Percentiles rank a stretch among this genome's conserved stretches.
These are phyloP conservation scores for Talaromyces wortmannii DNA, from an alignment of 495 filamentous ascomycete species.

Conservation along the genomic window DNA sequence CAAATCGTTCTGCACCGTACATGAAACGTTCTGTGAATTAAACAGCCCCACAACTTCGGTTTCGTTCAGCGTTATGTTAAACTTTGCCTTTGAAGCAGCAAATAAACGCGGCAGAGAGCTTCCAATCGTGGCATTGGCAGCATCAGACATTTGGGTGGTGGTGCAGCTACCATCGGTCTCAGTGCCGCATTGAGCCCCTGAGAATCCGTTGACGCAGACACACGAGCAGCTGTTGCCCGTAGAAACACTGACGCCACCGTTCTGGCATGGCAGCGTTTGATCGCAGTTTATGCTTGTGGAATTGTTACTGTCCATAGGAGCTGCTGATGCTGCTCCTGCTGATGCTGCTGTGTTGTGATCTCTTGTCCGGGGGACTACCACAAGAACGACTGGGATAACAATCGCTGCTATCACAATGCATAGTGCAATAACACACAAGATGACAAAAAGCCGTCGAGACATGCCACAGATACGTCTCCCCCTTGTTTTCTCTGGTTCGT, in stretches of 20 bases:
- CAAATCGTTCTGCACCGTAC: constrained; percentile 75
- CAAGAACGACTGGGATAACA: constrained; percentile 76
- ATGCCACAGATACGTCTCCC: constrained; percentile 68
- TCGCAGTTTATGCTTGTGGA: constrained; percentile 39
- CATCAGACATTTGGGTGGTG: constrained; percentile 48
- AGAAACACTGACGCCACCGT: constrained; percentile 72
- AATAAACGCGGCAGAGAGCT: constrained; percentile 69
- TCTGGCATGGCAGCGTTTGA: constrained; percentile 53
- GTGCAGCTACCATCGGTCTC: constrained; percentile 61
- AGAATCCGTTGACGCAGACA: constrained; percentile 80
- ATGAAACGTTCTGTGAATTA: constrained; percentile 64
- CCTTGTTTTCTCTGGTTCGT: constrained; percentile 5
- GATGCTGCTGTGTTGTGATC: constrained; percentile 2
- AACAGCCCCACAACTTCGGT: constrained; percentile 68
- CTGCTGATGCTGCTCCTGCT: not conserved
- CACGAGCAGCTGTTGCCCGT: constrained; percentile 67
- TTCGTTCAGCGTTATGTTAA: constrained; percentile 64
- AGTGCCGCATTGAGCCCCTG: constrained; percentile 64
- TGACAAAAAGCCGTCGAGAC: constrained; percentile 69
- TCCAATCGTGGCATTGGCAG: constrained; percentile 72
- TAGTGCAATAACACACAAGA: constrained; percentile 60
- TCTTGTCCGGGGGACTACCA: constrained; percentile 54
- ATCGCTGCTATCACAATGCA: constrained; percentile 80
- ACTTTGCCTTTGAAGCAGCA: constrained; percentile 54
- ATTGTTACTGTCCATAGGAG: not conserved